Evolutionary conservation across 1,284 basidiomycete species (phyloP).

Genomic region (Butyriboletus appendiculatus): DNA sequence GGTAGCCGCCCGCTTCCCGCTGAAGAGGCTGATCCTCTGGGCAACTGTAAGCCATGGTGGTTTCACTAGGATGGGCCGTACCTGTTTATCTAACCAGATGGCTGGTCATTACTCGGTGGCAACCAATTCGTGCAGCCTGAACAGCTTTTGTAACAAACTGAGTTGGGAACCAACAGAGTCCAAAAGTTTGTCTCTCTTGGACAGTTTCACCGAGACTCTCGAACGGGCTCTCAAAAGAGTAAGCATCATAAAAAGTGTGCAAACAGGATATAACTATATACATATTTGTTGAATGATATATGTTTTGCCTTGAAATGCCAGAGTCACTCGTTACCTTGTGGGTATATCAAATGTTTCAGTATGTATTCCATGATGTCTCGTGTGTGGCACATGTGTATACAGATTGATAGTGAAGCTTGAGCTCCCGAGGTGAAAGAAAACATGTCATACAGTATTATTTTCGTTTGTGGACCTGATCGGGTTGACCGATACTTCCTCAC

Average conservation of each 20-base stretch:
- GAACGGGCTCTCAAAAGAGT: conserved; percentile 30
- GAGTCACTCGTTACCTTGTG: not conserved
- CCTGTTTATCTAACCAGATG: conserved; percentile 29
- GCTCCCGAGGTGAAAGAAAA: not conserved
- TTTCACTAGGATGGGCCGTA: not conserved
- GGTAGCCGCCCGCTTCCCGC: conserved; percentile 37
- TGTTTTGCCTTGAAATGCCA: no score
- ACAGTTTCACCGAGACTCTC: conserved; percentile 37
- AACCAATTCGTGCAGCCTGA: conserved; percentile 38
- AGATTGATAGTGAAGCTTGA: conserved; percentile 1
- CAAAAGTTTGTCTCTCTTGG: conserved; percentile 33
- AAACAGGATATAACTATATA: no score
- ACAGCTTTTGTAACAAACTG: conserved; percentile 37
- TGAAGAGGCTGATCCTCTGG: conserved; percentile 37
- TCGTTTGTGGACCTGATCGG: not conserved
- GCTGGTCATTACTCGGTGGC: conserved; percentile 42
- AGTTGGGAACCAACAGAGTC: conserved; percentile 43
- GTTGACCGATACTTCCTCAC: not conserved
- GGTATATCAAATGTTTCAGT: not conserved
- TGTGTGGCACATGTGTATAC: conserved; percentile 8
- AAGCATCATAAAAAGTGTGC: no score
- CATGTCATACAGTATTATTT: conserved; percentile 11
- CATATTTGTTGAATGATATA: no score
- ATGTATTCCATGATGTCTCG: conserved; percentile 2
- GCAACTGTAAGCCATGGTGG: conserved; percentile 35